These are phyloP conservation scores for Setaria italica DNA, from an alignment of 202 grass and related monocot species.

Conservation along the genomic window DNA sequence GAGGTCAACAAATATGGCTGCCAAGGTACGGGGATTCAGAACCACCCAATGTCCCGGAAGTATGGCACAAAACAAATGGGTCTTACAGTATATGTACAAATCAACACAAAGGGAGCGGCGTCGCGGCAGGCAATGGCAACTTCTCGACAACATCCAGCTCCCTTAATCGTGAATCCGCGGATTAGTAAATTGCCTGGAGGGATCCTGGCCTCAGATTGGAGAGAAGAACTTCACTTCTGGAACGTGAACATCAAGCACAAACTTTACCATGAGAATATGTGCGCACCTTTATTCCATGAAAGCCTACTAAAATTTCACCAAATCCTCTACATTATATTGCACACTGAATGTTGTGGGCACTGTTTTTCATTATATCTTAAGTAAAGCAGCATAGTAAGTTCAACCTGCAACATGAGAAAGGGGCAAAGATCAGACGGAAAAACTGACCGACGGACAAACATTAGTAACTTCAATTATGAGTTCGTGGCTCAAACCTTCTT, in stretches of 20 bases:
- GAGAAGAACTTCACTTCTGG: conserved; percentile 49
- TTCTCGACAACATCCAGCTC: conserved; percentile 62
- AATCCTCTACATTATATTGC: conserved; percentile 53
- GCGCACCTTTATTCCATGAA: conserved; percentile 61
- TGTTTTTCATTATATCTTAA: conserved; percentile 51
- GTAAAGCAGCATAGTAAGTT: conserved; percentile 58
- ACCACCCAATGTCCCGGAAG: conserved; percentile 66
- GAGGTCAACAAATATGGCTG: conserved; percentile 75
- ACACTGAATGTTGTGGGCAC: conserved; percentile 50
- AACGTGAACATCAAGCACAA: conserved; percentile 45
- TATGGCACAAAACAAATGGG: conserved; percentile 83
- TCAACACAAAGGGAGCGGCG: conserved; percentile 51
- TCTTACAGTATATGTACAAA: conserved; percentile 88
- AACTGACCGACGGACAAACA: neutral
- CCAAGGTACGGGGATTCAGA: conserved; percentile 58
- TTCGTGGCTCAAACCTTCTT: conserved; percentile 71
- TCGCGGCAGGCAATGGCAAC: conserved; percentile 64
- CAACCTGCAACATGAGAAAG: conserved; percentile 56
- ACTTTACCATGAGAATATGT: conserved; percentile 65
- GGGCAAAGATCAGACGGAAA: conserved; percentile 19
- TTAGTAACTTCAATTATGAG: conserved; percentile 4
- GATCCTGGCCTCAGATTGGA: conserved; percentile 57
- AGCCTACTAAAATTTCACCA: conserved; percentile 59
- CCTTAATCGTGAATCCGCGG: conserved; percentile 51
- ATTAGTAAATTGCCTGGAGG: conserved; percentile 64